Evolutionary conservation across 2,329 filamentous ascomycete species (phyloP), one percentile per base, ranked within the genome.

Genomic region (Alternaria panax): DNA sequence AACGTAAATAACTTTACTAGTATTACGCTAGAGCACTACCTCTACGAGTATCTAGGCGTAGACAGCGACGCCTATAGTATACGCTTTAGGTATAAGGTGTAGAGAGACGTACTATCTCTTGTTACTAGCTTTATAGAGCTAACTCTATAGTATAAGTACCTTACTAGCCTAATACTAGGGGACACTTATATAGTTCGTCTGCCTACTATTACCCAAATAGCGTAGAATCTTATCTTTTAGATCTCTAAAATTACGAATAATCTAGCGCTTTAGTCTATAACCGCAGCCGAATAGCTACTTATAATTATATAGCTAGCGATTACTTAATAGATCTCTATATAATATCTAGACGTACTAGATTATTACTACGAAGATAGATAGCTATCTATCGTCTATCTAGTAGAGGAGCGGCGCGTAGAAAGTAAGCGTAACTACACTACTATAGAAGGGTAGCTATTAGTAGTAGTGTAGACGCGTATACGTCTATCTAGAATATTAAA

Each of bases 21-120:
- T 5, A 34, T 32, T 5, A 54, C 28, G n/a, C 14, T 53, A 36
- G 34, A 53, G 38, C 25, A 45, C 50, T 54, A 53, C 43, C 54
- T 57, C 38, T 25, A 57, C 32, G 14, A 57, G 40, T 51, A 57
- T 57, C 54, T 22, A 25, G 27, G 54, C 46, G 32, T 24, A 51
- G 42, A 59, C 40, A 20, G 25, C 28, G 22, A 48, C 22, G 40
- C 48, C 27, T 59, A 59, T 22, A 4, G 36, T 40, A 18, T n/a
- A 53, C 48, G 22, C 27, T 59, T 59, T 48, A 43, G 45, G 56
- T 42, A 59, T 38, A 30, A 47, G 25, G 48, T 53, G 42, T 59
- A 14, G 56, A 50, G 32, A 47, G 27, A 38, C 12, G 28, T 59
- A 25, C 42, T 59, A 32, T 53, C 43, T 54, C 45, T 59, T 18